phyloP scores from a whole-genome alignment of 768 basidiomycete species.

The Mycena alexandri region DNA sequence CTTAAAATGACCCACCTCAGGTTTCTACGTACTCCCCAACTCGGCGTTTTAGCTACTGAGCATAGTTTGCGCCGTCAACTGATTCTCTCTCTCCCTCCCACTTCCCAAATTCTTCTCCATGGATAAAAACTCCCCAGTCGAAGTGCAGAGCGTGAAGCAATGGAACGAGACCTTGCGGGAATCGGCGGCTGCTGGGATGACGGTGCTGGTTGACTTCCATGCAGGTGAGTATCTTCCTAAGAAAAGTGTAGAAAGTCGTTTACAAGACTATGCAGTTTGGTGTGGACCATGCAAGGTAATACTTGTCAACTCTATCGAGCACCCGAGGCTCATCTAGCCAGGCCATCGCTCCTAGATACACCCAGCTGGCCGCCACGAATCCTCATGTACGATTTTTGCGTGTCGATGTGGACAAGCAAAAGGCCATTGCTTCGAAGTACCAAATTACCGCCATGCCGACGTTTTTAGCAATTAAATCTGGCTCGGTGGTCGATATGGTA shows the following conservation, averaged over 20 bases:
- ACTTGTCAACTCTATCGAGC: neutral
- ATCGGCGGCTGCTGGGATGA: slow-evolving; percentile 35
- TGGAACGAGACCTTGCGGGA: slow-evolving; percentile 55
- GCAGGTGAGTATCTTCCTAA: no score
- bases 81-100: no score
- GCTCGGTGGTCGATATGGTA: slow-evolving; percentile 37
- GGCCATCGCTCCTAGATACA: slow-evolving; percentile 36
- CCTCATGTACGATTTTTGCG: slow-evolving; percentile 38
- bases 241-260: no score
- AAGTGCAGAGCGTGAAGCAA: slow-evolving; percentile 43
- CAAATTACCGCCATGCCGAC: slow-evolving; percentile 41
- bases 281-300: slow-evolving; percentile 39
- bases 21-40: neutral
- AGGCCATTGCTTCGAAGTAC: slow-evolving; percentile 40
- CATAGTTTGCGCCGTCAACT: no score
- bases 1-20: slow-evolving; percentile 17
- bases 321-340: neutral
- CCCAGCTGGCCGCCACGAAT: slow-evolving; percentile 28
- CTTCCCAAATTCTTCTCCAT: neutral
- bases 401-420: slow-evolving; percentile 36
- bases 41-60: no score
- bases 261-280: slow-evolving; percentile 22
- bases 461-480: slow-evolving; percentile 35
- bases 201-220: slow-evolving; percentile 35
- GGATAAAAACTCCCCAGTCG: slow-evolving; percentile 15